phyloP scores from a whole-genome alignment of 1,284 basidiomycete genomes.

The Waitea zeae region DNA sequence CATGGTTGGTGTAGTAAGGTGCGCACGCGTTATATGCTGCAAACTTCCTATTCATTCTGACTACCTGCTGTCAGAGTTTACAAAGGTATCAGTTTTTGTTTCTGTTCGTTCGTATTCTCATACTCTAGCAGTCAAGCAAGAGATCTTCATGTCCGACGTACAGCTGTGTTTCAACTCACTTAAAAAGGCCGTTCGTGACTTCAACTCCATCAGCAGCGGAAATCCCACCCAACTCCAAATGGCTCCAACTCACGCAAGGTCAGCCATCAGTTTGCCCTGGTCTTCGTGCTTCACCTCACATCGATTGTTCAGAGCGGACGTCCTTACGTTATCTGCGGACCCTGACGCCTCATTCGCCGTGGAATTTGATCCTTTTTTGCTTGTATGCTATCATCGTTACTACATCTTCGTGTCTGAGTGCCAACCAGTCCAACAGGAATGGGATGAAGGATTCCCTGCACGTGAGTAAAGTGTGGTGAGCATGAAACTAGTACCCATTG shows the following conservation, averaged over 20 bases:
- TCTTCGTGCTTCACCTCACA: too few relatives aligned
- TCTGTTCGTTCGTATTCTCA: not conserved
- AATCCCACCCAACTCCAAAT: constrained; percentile 39
- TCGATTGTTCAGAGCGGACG: constrained; percentile 25
- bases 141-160: constrained; percentile 66
- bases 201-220: constrained; percentile 23
- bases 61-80: constrained; percentile 34
- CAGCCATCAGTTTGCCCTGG: constrained; percentile 2
- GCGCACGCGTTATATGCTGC: constrained; percentile 9
- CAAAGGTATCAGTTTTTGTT: constrained; percentile 29
- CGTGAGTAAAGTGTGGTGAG: not conserved
- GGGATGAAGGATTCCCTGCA: too few relatives aligned
- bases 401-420: too few relatives aligned
- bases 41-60: not conserved
- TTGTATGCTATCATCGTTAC: too few relatives aligned
- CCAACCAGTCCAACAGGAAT: not conserved
- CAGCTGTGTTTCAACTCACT: constrained; percentile 54
- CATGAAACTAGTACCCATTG: not conserved
- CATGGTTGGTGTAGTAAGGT: constrained; percentile 79
- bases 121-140: constrained; percentile 52
- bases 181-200: constrained; percentile 55
- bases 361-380: constrained; percentile 45
- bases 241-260: constrained; percentile 12
- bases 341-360: constrained; percentile 31
- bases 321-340: constrained; percentile 40